These are phyloP conservation scores for Saururus chinensis DNA, from an alignment of 164 flowering plant genomes.

Conservation along the genomic window DNA sequence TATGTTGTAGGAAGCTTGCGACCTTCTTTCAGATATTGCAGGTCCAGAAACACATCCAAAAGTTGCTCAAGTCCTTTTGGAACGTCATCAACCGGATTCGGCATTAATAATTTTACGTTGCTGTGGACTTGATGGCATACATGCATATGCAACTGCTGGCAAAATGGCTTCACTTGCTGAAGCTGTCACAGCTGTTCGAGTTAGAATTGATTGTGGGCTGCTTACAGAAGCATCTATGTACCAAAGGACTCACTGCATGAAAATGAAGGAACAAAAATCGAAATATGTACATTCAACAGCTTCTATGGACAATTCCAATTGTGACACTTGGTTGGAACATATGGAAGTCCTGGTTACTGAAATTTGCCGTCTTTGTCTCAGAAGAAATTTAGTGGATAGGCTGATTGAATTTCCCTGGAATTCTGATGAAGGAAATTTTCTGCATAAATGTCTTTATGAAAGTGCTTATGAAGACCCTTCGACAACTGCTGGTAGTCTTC, in stretches of 20 bases:
- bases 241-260: constrained; percentile 63
- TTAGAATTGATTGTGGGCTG: constrained; percentile 85
- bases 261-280: constrained; percentile 44
- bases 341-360: constrained; percentile 75
- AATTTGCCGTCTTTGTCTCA: constrained; percentile 75
- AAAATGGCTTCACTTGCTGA: constrained; percentile 49
- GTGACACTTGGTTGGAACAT: constrained; percentile 41
- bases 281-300: constrained; percentile 22
- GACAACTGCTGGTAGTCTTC: constrained; percentile 64
- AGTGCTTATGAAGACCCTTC: constrained; percentile 53
- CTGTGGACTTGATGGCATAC: constrained; percentile 63
- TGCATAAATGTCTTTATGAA: constrained; percentile 74
- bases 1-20: constrained; percentile 64
- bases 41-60: constrained; percentile 78
- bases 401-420: constrained; percentile 96
- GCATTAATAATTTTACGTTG: constrained; percentile 88
- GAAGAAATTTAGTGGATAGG: constrained; percentile 70
- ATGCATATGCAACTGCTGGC: constrained; percentile 13
- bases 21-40: constrained; percentile 81
- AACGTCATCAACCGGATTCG: constrained; percentile 72
- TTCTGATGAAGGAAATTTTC: constrained; percentile 74
- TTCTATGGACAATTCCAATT: constrained; percentile 15
- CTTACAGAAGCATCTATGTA: constrained; percentile 87
- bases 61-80: constrained; percentile 80
- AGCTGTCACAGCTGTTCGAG: constrained; percentile 83